Conservation (phyloP, 306 rosid genomes). For the Trifolium repens region DNA sequence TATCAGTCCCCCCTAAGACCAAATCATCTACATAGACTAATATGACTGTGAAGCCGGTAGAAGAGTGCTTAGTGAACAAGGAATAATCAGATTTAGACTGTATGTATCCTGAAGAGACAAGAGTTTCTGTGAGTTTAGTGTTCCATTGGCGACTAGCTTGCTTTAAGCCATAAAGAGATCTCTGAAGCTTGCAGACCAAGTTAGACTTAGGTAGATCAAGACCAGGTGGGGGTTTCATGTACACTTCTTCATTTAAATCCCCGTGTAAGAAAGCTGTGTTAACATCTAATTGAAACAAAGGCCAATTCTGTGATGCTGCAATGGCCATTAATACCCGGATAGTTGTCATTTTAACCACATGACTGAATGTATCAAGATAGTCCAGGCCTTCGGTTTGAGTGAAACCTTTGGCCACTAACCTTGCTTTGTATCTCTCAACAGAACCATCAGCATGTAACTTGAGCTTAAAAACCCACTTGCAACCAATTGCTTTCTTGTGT, state of each 20-base stretch:
- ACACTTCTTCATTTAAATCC: background rate
- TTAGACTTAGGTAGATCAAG: fast-evolving
- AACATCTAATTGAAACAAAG: background rate
- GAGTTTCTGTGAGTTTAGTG: background rate
- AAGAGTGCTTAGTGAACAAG: fast-evolving
- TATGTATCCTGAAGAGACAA: background rate
- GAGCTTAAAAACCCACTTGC: no score
- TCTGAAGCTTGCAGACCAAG: background rate
- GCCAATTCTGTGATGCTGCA: background rate
- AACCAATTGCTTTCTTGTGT: no score
- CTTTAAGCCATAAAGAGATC: background rate
- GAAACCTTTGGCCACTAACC: background rate
- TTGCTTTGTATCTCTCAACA: no score
- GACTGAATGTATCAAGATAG: background rate
- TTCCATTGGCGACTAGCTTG: background rate
- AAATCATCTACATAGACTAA: background rate
- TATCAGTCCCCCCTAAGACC: background rate
- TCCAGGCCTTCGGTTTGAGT: background rate
- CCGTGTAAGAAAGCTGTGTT: background rate
- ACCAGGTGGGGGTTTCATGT: background rate
- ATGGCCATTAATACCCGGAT: background rate
- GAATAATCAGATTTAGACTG: background rate
- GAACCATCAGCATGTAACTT: no score
- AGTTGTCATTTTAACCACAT: background rate
- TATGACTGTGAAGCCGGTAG: no score